Evolutionary conservation across 345 rosid genomes (phyloP), one percentile per base, ranked within the genome.

Genomic region (Arabis alpina): DNA sequence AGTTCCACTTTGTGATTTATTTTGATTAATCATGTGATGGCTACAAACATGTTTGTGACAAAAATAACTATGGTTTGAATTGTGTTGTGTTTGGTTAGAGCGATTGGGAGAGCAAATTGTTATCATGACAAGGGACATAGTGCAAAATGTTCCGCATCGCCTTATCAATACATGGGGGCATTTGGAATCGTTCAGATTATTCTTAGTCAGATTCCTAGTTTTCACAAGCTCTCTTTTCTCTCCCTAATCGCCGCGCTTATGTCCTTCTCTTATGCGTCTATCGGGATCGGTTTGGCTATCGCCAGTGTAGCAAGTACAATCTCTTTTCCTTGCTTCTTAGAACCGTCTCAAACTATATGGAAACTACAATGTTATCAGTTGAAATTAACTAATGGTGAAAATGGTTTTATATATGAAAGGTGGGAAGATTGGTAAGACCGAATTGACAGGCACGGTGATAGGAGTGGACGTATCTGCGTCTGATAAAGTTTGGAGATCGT

Each of bases 181-280:
- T 93, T 91, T 50, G 94, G 88, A 14, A 44, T 76, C 54, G 60
- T 85, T 44, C 90, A 93, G 69, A 79, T 87, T 15, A 16, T 91
- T 25, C 87, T 93, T 0, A 86, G 96, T 80, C 97, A 93, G 76
- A 84, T 91, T 64, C 95, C 91, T 2, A 83, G 87, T 70, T 93
- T 93, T 34, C 89, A 85, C 81, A 66, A 91, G 56, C 94, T 93
- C 42, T 88, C 96, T 30, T 89, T 88, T 82, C 92, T 93, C 68
- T 93, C 99, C 6, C 61, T 89, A 25, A 54, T 93, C 6, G 97
- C 96, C 0, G 92, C 97, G 4, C 43, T 93, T 23, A 93, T 93
- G 98, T 93, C 97, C 39, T 91, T 93, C 37, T 78, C 94, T 63
- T 93, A 93, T 70, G 75, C 97, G 2, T 66, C 84, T 23, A 89